Conservation (phyloP, 371 early-diverging fungal species). For the Fennellomyces sp. region DNA sequence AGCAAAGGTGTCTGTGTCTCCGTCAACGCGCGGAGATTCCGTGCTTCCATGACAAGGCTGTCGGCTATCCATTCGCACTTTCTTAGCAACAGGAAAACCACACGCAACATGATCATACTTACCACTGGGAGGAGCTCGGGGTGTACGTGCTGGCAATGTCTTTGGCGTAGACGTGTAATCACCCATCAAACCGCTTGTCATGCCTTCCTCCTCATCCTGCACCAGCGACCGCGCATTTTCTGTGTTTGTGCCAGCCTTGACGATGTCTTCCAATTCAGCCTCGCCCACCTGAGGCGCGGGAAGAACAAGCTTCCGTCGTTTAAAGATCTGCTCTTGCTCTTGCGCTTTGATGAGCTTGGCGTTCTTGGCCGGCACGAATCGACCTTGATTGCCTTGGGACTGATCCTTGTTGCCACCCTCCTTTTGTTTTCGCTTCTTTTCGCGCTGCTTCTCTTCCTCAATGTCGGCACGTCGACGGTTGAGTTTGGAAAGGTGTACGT, state of each 20-base stretch:
- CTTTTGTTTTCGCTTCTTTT: conserved; percentile 73
- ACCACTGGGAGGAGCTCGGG: conserved; percentile 72
- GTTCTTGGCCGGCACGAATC: conserved; percentile 58
- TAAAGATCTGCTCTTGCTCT: conserved; percentile 72
- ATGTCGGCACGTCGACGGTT: conserved; percentile 79
- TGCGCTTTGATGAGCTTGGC: conserved; percentile 65
- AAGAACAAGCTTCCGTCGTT: conserved; percentile 79
- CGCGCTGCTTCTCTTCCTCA: conserved; percentile 68
- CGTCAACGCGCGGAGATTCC: conserved; percentile 79
- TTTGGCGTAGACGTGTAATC: conserved; percentile 70
- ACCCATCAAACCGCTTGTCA: conserved; percentile 72
- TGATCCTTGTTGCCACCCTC: conserved; percentile 46
- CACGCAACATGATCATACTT: conserved; percentile 10
- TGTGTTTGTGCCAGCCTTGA: conserved; percentile 86
- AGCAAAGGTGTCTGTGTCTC: conserved; percentile 88
- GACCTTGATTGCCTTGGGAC: conserved; percentile 50
- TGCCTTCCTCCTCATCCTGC: conserved; percentile 55
- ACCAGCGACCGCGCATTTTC: conserved; percentile 78
- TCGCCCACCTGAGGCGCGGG: conserved; percentile 94
- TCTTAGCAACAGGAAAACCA: background rate
- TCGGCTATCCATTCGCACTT: conserved; percentile 47
- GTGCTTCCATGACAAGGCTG: conserved; percentile 78
- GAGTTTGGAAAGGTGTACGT: conserved; percentile 74
- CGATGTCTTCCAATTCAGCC: conserved; percentile 87
- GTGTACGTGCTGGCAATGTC: conserved; percentile 59